Base-by-base conservation (phyloP, 2,329 filamentous ascomycete genomes). In the Emydomyces testavorans region DNA sequence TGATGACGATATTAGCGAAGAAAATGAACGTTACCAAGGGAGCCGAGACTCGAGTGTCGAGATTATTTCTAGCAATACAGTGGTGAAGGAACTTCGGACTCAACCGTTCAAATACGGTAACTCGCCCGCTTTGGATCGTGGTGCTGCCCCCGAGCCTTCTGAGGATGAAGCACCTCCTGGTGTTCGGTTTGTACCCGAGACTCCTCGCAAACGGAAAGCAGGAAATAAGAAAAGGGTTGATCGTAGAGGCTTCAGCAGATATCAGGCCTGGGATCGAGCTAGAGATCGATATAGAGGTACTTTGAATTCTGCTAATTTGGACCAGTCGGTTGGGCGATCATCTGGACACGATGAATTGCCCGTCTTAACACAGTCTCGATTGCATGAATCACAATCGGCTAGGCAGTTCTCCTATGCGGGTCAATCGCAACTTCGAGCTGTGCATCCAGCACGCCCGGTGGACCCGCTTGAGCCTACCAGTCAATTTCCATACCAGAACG, bases 231-330 rank as follows among this genome's bases (percentile, higher is more conserved):
- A 60, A 28, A 62, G 60, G 42, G 56, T 65, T 56, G 64, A 69
- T 48, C 66, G 66, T 41, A 64, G 68, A 46, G 68, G 68, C 28
- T 71, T 69, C 47, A 70, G 63, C 56, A 64, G 69, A 54, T 71
- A 70, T 52, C 63, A 68, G 55, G 66, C 68, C 38, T 71, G 69
- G 68, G 66, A 71, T 48, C 66, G 67, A 50, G 68, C 68, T 18
- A 59, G 66, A 52, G 62, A 63, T 52, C 60, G 64, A 43, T 68
- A 67, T 53, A 64, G 63, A 44, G 61, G 63, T 31, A 55, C 55
- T 42, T 54, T 49, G 23, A 49, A 49, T 31, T 2, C 10, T 4
- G 5, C 29, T 32, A 24, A 28, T 11, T n/a, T 18, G 4, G 18
- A 35, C 11, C 46, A 48, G 16, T 29, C 21, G 10, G 36, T 28